Base-by-base conservation (phyloP, 192 early-diverging fungal genomes). In the Podila minutissima region DNA sequence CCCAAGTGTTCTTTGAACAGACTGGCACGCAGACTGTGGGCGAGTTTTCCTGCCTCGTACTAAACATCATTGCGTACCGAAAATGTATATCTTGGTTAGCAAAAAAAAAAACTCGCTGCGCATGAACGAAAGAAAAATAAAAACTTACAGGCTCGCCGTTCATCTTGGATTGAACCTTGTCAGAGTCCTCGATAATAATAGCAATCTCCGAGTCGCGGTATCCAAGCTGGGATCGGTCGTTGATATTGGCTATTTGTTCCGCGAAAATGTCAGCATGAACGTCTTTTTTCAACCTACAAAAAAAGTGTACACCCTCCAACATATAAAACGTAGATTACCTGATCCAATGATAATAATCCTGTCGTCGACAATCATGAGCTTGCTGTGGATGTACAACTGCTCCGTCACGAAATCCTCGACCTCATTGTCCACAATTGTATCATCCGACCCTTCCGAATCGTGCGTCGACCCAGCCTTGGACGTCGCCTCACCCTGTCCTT, bases 141-240 rank as follows among this genome's bases (percentile, higher is more conserved):
- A 51, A 59, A 8, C n/a, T 41, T 68, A 10, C 29, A 19, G 29
- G 19, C 62, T 51, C 67, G 4, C 93, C 94, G 61, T 93, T 88
- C 94, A 97, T 95, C 31, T 82, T 85, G 0, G 93, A 90, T 22
- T 82, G 77, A 22, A 97, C 79, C 13, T 82, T 86, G 37, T 90
- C 86, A 7, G 89, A 83, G 67, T 97, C 95, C 74, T 93, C 92
- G 15, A 97, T 85, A 20, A 95, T 67, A 64, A 95, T 91, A 50
- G 95, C 96, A 58, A 97, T 91, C 83, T 97, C 96, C 13, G 94
- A 95, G 74, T 97, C 95, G 65, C 92, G 92, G 68, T 91, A 90
- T 41, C 96, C 96, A 53, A 90, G 82, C 84, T 94, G 94, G 1
- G 96, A 97, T 6, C 96, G 92, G 84, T 97, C 96, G 75, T 97